Evolutionary conservation across 805 yeast species (phyloP), one percentile per base, ranked within the genome.

Genomic region (Ogataea minuta): DNA sequence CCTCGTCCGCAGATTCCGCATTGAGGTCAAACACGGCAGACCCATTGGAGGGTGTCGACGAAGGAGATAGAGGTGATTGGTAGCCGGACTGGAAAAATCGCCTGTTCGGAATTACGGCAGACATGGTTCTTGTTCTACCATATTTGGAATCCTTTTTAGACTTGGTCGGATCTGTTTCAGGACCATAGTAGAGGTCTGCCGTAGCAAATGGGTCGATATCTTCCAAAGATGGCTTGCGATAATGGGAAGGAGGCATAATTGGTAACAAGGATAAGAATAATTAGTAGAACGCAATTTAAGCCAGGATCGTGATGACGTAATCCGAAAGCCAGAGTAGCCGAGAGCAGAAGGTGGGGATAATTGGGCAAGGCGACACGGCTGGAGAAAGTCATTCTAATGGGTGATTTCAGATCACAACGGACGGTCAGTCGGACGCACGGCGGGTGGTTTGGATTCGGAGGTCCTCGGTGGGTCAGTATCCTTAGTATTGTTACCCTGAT

Each of bases 151-250:
- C 53, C 40, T 59, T 62, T 23, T 58, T 57, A 2, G 70, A 64
- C 49, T 63, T 69, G 16, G 74, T 56, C 2, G 84, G 85, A 53
- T 76, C 77, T 2, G 78, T 77, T 23, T 57, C 58, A 1, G 84
- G 79, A 4, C 86, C 85, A 59, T 84, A 84, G 57, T 84, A 84
- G 17, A 72, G 66, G 34, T 82, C 90, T 0, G 91, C 74, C n/a
- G 66, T 62, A 12, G 82, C 81, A 46, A 69, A 81, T 0, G 93
- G 93, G 54, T 82, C 81, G 2, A 41, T 30, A n/a, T 72, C 76
- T 23, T 73, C 79, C 5, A 59, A 41, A 4, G 80, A 72, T 3
- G 74, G 67, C 19, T 44, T 47, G 16, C 64, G 54, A 28, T 54
- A 43, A 25, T 48, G 45, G 13, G 44, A 32, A 7, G 38, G 8